A percentile compares a stretch with the other conserved stretches of the same genome.
These are phyloP conservation scores for Exophiala oligosperma DNA, from an alignment of 2,329 filamentous ascomycete species.

Conservation along the genomic window DNA sequence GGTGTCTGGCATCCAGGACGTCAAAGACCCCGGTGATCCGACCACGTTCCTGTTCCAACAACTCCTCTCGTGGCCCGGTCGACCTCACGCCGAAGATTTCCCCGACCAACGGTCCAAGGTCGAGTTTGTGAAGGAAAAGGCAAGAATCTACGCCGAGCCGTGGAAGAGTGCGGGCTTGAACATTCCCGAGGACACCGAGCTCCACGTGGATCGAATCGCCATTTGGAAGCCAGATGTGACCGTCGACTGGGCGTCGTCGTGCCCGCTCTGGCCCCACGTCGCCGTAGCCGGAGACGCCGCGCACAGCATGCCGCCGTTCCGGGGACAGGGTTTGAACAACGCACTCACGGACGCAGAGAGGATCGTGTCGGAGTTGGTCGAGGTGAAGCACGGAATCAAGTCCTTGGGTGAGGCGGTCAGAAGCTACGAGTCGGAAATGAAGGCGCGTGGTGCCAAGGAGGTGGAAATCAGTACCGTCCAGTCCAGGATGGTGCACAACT, in stretches of 20 bases:
- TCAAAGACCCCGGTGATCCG: constrained; percentile 14
- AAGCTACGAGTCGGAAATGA: constrained; percentile 38
- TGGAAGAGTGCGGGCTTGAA: constrained; percentile 12
- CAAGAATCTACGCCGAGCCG: constrained; percentile 10
- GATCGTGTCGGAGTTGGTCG: constrained; percentile 34
- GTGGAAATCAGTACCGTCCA: constrained; percentile 45
- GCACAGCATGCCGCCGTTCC: constrained; percentile 62
- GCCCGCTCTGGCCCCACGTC: constrained; percentile 34
- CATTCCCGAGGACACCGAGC: constrained; percentile 14
- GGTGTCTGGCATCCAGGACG: constrained; percentile 9
- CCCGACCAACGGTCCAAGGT: constrained; percentile 14
- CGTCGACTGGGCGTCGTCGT: constrained; percentile 24
- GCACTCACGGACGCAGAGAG: constrained; percentile 56
- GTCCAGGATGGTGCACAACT: constrained; percentile 47
- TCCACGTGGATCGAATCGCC: constrained; percentile 23
- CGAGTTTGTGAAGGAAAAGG: constrained; percentile 20
- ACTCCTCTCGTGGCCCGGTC: constrained; percentile 12
- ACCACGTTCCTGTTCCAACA: constrained; percentile 18
- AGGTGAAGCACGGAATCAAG: background rate
- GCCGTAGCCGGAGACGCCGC: constrained; percentile 62
- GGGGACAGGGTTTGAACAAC: constrained; percentile 60
- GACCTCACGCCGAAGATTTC: constrained; percentile 9
- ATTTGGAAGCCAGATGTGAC: constrained; percentile 21
- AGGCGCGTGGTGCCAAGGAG: constrained; percentile 43
- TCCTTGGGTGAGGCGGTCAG: constrained; percentile 25